Base-by-base conservation (phyloP, 2,329 filamentous ascomycete genomes). In the Fusarium sublunatum region DNA sequence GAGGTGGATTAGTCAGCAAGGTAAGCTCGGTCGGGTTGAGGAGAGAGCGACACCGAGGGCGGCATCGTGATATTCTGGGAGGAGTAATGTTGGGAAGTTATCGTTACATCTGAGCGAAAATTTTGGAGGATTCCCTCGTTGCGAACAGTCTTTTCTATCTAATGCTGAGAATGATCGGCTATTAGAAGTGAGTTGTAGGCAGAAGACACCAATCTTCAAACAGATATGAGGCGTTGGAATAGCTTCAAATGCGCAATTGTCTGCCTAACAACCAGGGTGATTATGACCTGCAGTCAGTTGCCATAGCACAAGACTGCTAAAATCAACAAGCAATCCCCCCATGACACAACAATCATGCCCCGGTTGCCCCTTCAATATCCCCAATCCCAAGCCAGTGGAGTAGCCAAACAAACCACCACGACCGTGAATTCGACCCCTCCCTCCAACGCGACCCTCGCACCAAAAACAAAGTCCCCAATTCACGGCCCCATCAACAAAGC, bases 351-450 rank as follows among this genome's bases (percentile, higher is more conserved):
- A n/a, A n/a, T n/a, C n/a, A n/a, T n/a, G n/a, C 31, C 32, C 26
- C 47, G 40, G 63, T 65, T 65, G 63, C 63, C 63, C 63, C 63
- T 66, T 65, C 62, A 65, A 65, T 65, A 45, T 52, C 57, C 29
- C 39, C 15, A 35, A 59, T 24, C 40, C 35, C 42, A 34, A 28
- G n/a, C 22, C 24, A 49, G 61, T 64, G 61, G 60, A 40, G 9
- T 25, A 35, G 15, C 43, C 46, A 47, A 63, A 59, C 43, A 52
- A 67, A 54, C 49, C 46, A 46, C 22, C 42, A 51, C 15, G 41
- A 40, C 51, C 67, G 67, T 70, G 67, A 70, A 70, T 61, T 29
- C 42, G 35, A 39, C 31, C 34, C 34, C 31, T 49, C 26, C 48
- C 54, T n/a, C 40, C 32, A 40, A 45, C 53, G 58, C 55, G 56